These are phyloP conservation scores for Penicillium samsonianum DNA, from an alignment of 495 filamentous ascomycete genomes.

Conservation along the genomic window DNA sequence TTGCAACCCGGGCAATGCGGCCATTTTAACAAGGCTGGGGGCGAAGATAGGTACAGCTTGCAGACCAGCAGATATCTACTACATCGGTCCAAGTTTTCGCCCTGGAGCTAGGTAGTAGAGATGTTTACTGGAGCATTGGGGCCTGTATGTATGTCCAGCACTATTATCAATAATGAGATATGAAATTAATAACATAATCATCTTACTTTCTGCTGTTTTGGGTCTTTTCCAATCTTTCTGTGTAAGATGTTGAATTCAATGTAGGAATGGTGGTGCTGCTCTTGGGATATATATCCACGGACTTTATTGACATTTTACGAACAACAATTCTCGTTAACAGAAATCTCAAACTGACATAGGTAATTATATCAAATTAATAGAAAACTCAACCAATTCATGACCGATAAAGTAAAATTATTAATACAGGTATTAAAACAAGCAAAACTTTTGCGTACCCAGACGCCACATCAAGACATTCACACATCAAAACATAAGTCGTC, in stretches of 20 bases:
- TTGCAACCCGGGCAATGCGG: neutral
- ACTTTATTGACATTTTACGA: too few relatives aligned
- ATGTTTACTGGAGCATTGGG: neutral
- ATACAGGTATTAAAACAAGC: constrained; percentile 1
- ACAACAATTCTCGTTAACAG: too few relatives aligned
- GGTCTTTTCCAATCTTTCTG: neutral
- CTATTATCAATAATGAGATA: neutral
- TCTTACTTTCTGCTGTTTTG: neutral
- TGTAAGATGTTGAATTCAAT: too few relatives aligned
- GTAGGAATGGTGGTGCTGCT: too few relatives aligned
- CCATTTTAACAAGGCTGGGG: neutral
- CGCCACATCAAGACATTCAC: neutral
- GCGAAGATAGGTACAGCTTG: neutral
- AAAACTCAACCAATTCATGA: neutral
- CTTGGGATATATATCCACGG: too few relatives aligned
- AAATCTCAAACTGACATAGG: too few relatives aligned
- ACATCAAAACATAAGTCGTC: constrained; percentile 7
- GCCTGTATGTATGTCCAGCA: neutral
- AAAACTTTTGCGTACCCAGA: constrained; percentile 5
- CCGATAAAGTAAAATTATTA: neutral
- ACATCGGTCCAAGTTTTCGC: neutral
- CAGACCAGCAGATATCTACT: neutral
- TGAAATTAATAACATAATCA: neutral
- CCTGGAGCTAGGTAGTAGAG: neutral
- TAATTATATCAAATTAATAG: too few relatives aligned